Percentiles rank a stretch among this genome's conserved stretches.
These are phyloP conservation scores for Lactarius vividus DNA, from an alignment of 768 basidiomycete genomes.

Conservation along the genomic window DNA sequence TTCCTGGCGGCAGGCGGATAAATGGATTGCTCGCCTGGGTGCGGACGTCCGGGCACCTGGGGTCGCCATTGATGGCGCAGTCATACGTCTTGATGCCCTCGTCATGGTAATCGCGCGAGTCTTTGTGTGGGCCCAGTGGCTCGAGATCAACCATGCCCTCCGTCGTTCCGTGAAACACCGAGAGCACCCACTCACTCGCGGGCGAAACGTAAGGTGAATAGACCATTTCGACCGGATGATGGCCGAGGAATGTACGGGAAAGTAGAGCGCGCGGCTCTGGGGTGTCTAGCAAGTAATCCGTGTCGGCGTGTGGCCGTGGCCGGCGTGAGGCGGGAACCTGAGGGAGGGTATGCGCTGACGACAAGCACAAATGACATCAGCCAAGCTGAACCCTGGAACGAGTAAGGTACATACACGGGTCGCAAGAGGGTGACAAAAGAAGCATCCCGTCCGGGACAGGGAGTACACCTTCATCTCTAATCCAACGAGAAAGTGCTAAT, in stretches of 20 bases:
- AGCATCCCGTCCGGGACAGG: conserved; percentile 47
- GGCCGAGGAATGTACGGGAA: conserved; percentile 53
- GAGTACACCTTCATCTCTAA: conserved; percentile 48
- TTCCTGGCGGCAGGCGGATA: conserved; percentile 35
- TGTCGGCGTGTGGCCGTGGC: conserved; percentile 47
- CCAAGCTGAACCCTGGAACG: conserved; percentile 24
- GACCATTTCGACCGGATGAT: conserved; percentile 35
- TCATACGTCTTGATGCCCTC: conserved; percentile 28
- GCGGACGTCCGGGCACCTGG: conserved; percentile 5
- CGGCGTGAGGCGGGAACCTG: conserved; percentile 48
- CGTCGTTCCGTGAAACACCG: conserved; percentile 34
- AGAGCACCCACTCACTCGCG: conserved; percentile 35
- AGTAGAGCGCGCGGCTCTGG: conserved; percentile 52
- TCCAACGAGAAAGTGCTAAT: conserved; percentile 50
- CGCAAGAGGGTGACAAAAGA: conserved; percentile 44
- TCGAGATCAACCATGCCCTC: conserved; percentile 33
- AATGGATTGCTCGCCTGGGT: conserved; percentile 30
- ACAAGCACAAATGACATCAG: conserved; percentile 7
- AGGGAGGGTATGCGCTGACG: conserved; percentile 46
- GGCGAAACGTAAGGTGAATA: conserved; percentile 38
- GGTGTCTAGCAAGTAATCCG: conserved; percentile 53
- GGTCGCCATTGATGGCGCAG: conserved; percentile 30
- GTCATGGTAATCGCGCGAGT: conserved; percentile 29
- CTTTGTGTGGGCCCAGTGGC: conserved; percentile 30
- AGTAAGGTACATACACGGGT: conserved; percentile 32